Base-by-base conservation (phyloP, 2,329 filamentous ascomycete genomes). In the Colletotrichum cereale region DNA sequence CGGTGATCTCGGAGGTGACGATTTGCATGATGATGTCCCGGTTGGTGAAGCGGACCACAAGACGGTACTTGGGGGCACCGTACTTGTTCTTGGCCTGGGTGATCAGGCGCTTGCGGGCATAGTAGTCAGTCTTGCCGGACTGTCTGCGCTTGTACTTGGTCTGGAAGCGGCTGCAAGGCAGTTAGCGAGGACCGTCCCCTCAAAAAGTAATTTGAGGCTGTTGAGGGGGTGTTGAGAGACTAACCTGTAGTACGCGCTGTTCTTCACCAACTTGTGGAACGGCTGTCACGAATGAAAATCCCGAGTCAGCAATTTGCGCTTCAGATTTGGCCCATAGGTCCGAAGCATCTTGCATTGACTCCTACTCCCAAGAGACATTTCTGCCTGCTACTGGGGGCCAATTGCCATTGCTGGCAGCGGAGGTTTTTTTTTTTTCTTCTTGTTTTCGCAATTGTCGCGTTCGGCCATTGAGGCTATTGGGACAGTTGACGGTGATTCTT, bases 41-140 rank as follows among this genome's bases (percentile, higher is more conserved):
- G 93, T 98, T 97, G 90, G 94, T 97, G 93, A 97, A 97, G 85
- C 96, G 96, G 84, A 99, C 94, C 78, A 99, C 96, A 83, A 99
- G 93, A 83, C 96, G 94, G 93, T 99, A 98, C 92, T 99, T 99
- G 87, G 96, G 96, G 76, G 96, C 93, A 88, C 97, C 97, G 93
- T 98, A 99, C 93, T 99, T 99, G 94, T 99, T 99, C 94, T 98
- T 99, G 88, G 96, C 96, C 91, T 99, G 96, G 89, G 94, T 95
- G 90, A 98, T 96, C 86, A 99, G 91, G 83, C 96, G 93, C 94
- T 98, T 98, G 86, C 96, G 96, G 84, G 96, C 96, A 86, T 98
- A 98, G 94, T 99, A 99, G 86, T 99, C 96, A 89, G 96, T 99
- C 93, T 99, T 99, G 84, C 96, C 96, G 82, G 92, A 84, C 79